Evolutionary conservation across 2,329 filamentous ascomycete genomes (phyloP).

Genomic region (Trichoderma gracile): DNA sequence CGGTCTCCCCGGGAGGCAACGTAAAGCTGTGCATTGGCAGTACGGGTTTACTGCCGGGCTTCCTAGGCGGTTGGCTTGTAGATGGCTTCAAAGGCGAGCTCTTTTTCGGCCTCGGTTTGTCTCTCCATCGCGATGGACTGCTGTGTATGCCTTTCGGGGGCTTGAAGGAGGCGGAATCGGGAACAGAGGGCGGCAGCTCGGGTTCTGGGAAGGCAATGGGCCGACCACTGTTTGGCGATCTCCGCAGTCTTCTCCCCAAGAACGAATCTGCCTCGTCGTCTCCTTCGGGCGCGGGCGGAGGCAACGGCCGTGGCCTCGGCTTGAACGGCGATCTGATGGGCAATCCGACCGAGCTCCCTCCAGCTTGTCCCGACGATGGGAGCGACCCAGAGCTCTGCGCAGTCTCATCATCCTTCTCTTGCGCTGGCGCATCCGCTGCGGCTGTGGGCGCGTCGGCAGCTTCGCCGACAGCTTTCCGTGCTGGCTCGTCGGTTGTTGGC

Average conservation of each 20-base stretch:
- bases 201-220: slow-evolving; percentile 51
- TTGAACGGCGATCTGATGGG: slow-evolving; percentile 46
- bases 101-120: slow-evolving; percentile 40
- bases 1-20: not conserved
- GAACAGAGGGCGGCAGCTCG: slow-evolving; percentile 61
- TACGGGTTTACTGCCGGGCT: slow-evolving; percentile 12
- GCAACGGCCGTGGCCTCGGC: slow-evolving; percentile 49
- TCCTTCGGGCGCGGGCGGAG: slow-evolving; percentile 43
- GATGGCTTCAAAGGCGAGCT: slow-evolving; percentile 54
- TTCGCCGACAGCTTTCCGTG: slow-evolving; percentile 34
- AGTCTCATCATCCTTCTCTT: slow-evolving; percentile 27
- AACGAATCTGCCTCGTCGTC: slow-evolving; percentile 38
- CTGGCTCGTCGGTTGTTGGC: slow-evolving; percentile 27
- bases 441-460: slow-evolving; percentile 37
- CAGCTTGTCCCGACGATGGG: slow-evolving; percentile 27
- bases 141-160: slow-evolving; percentile 61
- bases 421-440: slow-evolving; percentile 6
- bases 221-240: slow-evolving; percentile 39
- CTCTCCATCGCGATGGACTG: slow-evolving; percentile 53
- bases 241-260: slow-evolving; percentile 33
- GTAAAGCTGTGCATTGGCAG: slow-evolving; percentile 16
- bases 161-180: slow-evolving; percentile 55
- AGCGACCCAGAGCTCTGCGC: slow-evolving; percentile 27
- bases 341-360: slow-evolving; percentile 39
- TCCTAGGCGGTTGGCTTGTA: slow-evolving; percentile 33